Evolutionary conservation across 1,284 basidiomycete genomes (phyloP), one percentile per base, ranked within the genome.

Genomic region (Taiwanofungus camphoratus): DNA sequence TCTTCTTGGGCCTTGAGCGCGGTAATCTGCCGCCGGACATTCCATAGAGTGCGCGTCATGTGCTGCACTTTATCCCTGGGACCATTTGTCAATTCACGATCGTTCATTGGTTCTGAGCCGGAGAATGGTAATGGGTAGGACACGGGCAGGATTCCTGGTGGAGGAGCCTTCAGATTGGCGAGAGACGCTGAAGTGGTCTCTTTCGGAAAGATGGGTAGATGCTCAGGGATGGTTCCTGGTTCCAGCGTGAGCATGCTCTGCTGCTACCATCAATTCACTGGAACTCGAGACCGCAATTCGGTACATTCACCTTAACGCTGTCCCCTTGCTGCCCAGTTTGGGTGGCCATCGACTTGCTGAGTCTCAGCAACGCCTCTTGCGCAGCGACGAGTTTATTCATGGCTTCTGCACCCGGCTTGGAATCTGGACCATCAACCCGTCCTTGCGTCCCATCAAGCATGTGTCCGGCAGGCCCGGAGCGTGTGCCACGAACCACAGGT

Each of bases 1-100:
- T 51, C 46, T 40, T 70, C 66, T 16, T 58, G 58, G 11, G 57
- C 63, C 18, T 63, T 52, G 2, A 54, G 55, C 0, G 62, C 62
- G 11, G 62, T 56, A 21, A 68, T 58, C 46, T 65, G 58, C 21
- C 62, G 50, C 7, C 65, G 62, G 19, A 67, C 53, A 34, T 61
- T 59, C 53, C 58, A 61, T 18, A 69, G 44, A 36, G 70, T 66
- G 24, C 58, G 56, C 12, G 58, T 60, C 6, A 46, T 24, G 31
- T 44, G 35, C n/a, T 8, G 23, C 15, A 20, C 13, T 15, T 13
- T 36, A 8, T 16, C 31, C 8, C 15, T 33, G 6, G 31, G 18
- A 7, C 8, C 8, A n/a, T 22, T 34, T 8, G 20, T 13, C 11
- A 24, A 29, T 15, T 9, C 6, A 20, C 5, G 12, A 15, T 21